Conservation (phyloP, 768 basidiomycete genomes). For the Nidularia pulvinata region DNA sequence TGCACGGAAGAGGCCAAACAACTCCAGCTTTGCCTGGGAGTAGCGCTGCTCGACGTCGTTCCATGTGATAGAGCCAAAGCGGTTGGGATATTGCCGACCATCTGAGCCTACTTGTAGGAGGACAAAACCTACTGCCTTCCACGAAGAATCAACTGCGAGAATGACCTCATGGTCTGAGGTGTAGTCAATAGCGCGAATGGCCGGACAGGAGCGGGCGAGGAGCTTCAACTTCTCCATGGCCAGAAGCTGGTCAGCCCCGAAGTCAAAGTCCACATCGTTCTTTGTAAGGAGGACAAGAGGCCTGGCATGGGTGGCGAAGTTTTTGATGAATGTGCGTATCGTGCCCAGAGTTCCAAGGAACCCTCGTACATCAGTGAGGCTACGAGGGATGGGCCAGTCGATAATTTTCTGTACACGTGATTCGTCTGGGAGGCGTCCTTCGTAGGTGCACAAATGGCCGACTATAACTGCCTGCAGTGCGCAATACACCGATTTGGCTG, state of each 20-base stretch:
- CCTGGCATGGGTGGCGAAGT: not conserved
- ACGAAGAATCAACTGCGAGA: not conserved
- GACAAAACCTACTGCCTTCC: not conserved
- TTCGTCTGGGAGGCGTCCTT: no score
- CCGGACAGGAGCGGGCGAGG: not conserved
- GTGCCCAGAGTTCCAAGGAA: no score
- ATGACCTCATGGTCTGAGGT: not conserved
- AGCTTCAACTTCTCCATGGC: not conserved
- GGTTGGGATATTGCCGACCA: not conserved
- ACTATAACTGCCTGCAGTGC: no score
- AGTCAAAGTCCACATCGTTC: not conserved
- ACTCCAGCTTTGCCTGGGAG: not conserved
- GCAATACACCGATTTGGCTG: no score
- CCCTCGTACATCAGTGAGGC: no score
- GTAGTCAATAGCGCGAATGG: not conserved
- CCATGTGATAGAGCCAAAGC: not conserved
- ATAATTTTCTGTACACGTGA: no score
- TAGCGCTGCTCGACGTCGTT: not conserved
- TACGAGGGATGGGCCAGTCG: no score
- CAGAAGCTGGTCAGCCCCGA: not conserved
- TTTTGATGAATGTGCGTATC: no score
- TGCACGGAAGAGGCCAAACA: not conserved
- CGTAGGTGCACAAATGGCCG: no score
- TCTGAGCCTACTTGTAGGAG: not conserved
- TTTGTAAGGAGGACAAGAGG: not conserved